phyloP scores from a whole-genome alignment of 2,329 filamentous ascomycete genomes.

The Sporothrix dimorphospora region DNA sequence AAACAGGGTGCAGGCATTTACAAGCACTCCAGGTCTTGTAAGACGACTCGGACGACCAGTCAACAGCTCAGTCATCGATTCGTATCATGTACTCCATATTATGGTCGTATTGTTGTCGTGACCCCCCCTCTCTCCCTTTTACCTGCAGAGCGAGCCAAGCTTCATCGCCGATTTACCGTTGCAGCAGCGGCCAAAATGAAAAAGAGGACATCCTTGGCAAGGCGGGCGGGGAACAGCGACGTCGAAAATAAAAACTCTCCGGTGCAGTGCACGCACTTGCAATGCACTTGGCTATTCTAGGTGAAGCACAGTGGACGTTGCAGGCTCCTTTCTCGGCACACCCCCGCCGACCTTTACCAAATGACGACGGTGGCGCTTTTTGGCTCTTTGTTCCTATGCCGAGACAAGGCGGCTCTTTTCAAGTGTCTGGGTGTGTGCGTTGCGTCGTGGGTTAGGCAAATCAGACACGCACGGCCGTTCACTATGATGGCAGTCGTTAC shows the following conservation, averaged over 20 bases:
- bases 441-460: not conserved
- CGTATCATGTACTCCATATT: too few species aligned
- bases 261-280: not conserved
- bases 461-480: not conserved
- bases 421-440: too few species aligned
- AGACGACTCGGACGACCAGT: too few species aligned
- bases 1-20: too few species aligned
- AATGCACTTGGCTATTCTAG: not conserved
- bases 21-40: not conserved
- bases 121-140: too few species aligned
- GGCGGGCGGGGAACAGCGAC: not conserved
- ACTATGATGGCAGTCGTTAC: not conserved
- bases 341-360: not conserved
- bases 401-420: not conserved
- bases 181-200: not conserved
- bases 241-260: not conserved
- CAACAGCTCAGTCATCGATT: not conserved
- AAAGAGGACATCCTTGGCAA: not conserved
- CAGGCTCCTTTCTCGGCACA: not conserved
- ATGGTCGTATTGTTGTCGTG: too few species aligned
- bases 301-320: not conserved
- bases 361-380: slow-evolving; percentile 1
- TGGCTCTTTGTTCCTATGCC: not conserved
- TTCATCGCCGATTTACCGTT: slow-evolving; percentile 6
- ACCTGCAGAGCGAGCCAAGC: not conserved